These are phyloP conservation scores for Ceratonia siliqua DNA, from an alignment of 306 rosid genomes.

Conservation along the genomic window DNA sequence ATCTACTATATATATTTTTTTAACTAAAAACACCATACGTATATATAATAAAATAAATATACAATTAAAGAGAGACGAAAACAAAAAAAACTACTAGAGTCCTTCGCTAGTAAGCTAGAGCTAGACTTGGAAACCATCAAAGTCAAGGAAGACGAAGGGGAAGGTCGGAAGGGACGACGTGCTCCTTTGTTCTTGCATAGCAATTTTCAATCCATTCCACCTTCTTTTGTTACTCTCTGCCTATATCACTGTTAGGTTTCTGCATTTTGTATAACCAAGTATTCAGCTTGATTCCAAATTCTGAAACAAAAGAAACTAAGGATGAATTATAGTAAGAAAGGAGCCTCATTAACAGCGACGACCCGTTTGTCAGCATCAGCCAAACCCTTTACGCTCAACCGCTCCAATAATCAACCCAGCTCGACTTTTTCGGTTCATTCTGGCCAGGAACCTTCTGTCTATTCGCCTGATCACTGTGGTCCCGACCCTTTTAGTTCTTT, in stretches of 20 bases:
- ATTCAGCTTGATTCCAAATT: not conserved
- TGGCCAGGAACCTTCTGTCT: conserved; percentile 6
- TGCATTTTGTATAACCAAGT: not conserved
- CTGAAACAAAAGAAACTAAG: not conserved
- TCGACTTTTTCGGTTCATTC: conserved; percentile 16
- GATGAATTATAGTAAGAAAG: conserved; percentile 36
- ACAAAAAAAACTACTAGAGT: not conserved
- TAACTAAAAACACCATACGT: no score
- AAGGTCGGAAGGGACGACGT: not conserved
- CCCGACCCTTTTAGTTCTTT: conserved; percentile 46
- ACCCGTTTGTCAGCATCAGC: conserved; percentile 69
- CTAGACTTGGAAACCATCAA: not conserved
- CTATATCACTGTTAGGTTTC: not conserved
- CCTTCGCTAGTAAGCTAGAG: conserved; percentile 21
- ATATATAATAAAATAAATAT: no score
- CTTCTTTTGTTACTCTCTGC: not conserved
- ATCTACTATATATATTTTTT: no score
- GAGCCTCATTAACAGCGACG: conserved; percentile 20
- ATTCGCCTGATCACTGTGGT: conserved; percentile 11
- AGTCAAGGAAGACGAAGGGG: conserved; percentile 21
- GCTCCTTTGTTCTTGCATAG: not conserved
- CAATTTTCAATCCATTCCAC: not conserved
- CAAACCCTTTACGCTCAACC: conserved; percentile 56
- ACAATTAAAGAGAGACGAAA: not conserved
- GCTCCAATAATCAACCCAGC: conserved; percentile 31